These are phyloP conservation scores for Larix kaempferi DNA, from an alignment of 75 land plant species.

Conservation along the genomic window DNA sequence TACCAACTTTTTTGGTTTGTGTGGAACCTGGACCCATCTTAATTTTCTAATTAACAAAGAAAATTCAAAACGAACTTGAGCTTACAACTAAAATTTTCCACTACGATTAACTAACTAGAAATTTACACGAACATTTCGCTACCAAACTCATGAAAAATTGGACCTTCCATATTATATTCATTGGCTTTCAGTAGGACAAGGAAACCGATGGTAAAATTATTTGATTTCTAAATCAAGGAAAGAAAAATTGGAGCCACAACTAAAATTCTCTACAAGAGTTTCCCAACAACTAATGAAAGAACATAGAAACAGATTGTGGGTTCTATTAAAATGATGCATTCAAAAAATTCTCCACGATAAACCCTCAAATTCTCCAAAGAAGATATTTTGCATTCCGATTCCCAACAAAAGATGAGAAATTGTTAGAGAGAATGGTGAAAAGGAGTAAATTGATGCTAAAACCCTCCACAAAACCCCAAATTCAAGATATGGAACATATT, in stretches of 20 bases:
- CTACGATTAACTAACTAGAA: background rate
- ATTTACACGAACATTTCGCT: background rate
- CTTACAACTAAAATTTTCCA: background rate
- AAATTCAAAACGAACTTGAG: background rate
- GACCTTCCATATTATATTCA: background rate
- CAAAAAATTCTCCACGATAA: background rate
- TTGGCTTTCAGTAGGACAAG: no score
- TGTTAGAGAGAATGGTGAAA: background rate
- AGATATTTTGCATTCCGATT: no score
- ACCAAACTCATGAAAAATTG: slow-evolving; percentile 1
- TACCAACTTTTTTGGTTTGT: no score
- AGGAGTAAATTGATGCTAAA: background rate
- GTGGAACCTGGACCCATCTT: no score
- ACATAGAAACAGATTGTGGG: background rate
- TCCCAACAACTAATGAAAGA: no score
- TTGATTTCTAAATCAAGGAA: slow-evolving; percentile 4
- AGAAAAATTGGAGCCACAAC: background rate
- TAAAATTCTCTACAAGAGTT: no score
- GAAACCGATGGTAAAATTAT: background rate
- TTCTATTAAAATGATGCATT: slow-evolving; percentile 10
- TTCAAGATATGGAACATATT: background rate
- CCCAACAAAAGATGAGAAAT: background rate
- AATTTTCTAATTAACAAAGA: no score
- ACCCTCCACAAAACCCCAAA: background rate
- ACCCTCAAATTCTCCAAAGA: background rate